Evolutionary conservation across 164 flowering plant genomes (phyloP).

Genomic region (Nelumbo lutea): DNA sequence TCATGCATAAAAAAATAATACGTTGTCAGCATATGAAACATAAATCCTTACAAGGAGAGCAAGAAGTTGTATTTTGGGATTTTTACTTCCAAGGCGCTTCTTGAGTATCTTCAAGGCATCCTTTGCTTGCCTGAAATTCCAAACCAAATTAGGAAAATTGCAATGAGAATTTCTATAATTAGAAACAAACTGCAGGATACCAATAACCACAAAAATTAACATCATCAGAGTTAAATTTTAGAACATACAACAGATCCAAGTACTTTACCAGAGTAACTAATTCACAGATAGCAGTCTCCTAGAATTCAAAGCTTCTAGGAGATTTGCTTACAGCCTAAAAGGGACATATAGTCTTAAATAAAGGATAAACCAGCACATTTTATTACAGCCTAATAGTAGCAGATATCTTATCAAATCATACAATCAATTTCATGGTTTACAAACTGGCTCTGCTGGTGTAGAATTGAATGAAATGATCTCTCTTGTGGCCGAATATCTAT

Average conservation of each 20-base stretch:
- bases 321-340: background rate
- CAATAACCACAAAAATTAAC: background rate
- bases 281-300: background rate
- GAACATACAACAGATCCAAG: background rate
- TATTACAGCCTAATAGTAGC: no score
- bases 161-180: background rate
- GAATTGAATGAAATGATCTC: no score
- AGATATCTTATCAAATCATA: no score
- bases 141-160: slow-evolving; percentile 3
- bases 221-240: background rate
- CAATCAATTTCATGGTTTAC: no score
- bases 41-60: slow-evolving; percentile 73
- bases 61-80: slow-evolving; percentile 82
- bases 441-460: no score
- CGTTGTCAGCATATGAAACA: background rate
- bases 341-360: background rate
- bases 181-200: background rate
- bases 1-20: no score
- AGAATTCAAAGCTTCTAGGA: background rate
- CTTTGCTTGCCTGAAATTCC: slow-evolving; percentile 75
- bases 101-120: slow-evolving; percentile 90
- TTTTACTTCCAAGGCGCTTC: slow-evolving; percentile 86
- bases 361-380: background rate
- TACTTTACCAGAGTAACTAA: slow-evolving; percentile 23
- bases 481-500: no score